Evolutionary conservation across 2,329 filamentous ascomycete species (phyloP).

Genomic region (Ophiostoma piceae): DNA sequence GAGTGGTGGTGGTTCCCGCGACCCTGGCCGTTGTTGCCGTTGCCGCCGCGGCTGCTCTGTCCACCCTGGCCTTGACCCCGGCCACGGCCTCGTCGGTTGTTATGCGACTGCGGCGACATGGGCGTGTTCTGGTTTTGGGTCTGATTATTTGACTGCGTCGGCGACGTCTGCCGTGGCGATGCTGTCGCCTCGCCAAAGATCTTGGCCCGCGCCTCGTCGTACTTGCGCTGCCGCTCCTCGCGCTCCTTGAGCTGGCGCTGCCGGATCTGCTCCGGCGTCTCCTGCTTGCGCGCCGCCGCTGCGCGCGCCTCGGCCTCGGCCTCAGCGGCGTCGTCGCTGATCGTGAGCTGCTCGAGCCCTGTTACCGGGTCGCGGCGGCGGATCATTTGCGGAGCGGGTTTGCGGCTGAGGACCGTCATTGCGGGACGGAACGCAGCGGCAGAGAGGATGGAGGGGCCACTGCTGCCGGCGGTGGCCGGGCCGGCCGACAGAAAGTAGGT

Average conservation of each 20-base stretch:
- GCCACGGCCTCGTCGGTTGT: slow-evolving; percentile 46
- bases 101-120: slow-evolving; percentile 25
- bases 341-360: slow-evolving; percentile 41
- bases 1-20: slow-evolving; percentile 13
- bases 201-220: slow-evolving; percentile 81
- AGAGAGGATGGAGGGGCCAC: slow-evolving; percentile 43
- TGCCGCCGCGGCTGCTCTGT: slow-evolving; percentile 13
- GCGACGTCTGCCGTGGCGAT: slow-evolving; percentile 23
- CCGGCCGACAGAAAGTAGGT: slow-evolving; percentile 61
- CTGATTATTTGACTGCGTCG: background rate
- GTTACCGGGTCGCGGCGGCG: slow-evolving; percentile 53
- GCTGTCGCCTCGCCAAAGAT: slow-evolving; percentile 60
- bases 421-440: slow-evolving; percentile 69
- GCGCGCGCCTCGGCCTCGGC: slow-evolving; percentile 66
- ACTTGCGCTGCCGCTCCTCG: slow-evolving; percentile 76
- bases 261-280: slow-evolving; percentile 70
- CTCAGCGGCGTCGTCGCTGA: slow-evolving; percentile 54
- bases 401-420: slow-evolving; percentile 79
- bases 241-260: slow-evolving; percentile 51
- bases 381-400: slow-evolving; percentile 58
- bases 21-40: background rate
- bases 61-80: slow-evolving; percentile 35
- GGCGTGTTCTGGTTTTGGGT: background rate
- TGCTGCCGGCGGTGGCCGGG: slow-evolving; percentile 28
- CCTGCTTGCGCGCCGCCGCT: slow-evolving; percentile 58